Conservation (phyloP, 1,284 basidiomycete genomes). For the Pterulicium gracile region DNA sequence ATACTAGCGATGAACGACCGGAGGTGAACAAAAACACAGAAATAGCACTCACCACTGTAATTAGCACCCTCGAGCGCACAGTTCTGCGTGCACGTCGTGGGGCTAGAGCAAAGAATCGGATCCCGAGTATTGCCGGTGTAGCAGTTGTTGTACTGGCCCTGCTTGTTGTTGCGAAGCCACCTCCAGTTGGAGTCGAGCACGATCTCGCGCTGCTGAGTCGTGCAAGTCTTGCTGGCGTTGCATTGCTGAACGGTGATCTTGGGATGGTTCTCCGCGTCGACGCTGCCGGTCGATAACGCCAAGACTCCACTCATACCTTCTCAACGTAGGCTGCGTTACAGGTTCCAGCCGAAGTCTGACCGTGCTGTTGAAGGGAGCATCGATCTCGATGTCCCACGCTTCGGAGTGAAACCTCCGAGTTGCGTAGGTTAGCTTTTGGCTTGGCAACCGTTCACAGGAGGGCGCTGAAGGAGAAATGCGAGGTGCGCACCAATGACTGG, state of each 20-base stretch:
- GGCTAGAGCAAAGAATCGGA: slow-evolving; percentile 34
- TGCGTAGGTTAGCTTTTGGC: too few species aligned
- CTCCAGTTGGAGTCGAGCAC: slow-evolving; percentile 26
- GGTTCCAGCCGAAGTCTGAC: too few species aligned
- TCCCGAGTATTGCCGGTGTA: slow-evolving; percentile 47
- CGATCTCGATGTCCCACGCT: too few species aligned
- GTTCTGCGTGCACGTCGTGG: slow-evolving; percentile 33
- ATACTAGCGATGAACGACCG: slow-evolving; percentile 26
- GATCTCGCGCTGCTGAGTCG: slow-evolving; percentile 11
- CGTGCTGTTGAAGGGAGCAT: too few species aligned
- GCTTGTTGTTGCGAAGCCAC: slow-evolving; percentile 20
- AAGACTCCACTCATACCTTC: too few species aligned
- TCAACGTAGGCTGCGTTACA: too few species aligned
- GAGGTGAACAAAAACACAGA: slow-evolving; percentile 32
- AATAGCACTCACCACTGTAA: slow-evolving; percentile 27
- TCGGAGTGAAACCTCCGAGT: too few species aligned
- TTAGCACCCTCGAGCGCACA: slow-evolving; percentile 51
- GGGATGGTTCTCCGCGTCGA: not conserved
- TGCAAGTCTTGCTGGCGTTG: not conserved
- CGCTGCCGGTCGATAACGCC: not conserved
- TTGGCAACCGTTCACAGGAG: too few species aligned
- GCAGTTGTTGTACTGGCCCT: slow-evolving; percentile 37
- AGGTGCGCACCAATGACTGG: too few species aligned
- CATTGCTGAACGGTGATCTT: not conserved
- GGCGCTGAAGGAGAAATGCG: too few species aligned